A percentile compares a stretch with the other conserved stretches of the same genome.
These are phyloP conservation scores for Cladophialophora carrionii DNA, from an alignment of 2,329 filamentous ascomycete genomes.

Conservation along the genomic window DNA sequence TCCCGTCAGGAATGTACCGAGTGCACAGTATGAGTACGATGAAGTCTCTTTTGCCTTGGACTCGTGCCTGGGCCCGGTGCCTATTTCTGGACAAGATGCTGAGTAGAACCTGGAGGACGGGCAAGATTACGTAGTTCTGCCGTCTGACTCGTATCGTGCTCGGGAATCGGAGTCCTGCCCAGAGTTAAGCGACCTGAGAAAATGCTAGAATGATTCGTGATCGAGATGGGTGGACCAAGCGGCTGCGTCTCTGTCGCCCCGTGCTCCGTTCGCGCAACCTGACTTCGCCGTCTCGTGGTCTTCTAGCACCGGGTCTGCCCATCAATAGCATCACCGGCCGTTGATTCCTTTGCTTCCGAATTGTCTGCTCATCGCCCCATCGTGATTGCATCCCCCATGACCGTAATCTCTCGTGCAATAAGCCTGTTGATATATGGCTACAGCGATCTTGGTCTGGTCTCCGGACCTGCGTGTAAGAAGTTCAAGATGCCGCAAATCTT, in stretches of 20 bases:
- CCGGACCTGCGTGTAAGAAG: neutral
- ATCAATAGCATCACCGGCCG: constrained; percentile 5
- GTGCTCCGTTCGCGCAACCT: constrained; percentile 27
- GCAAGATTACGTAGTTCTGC: neutral
- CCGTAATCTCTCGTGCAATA: constrained; percentile 3
- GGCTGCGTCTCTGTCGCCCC: constrained; percentile 24
- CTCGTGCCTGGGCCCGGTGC: neutral
- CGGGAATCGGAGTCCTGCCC: constrained; percentile 5
- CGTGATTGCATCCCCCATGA: neutral
- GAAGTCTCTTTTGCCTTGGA: neutral
- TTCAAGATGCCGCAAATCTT: constrained; percentile 17
- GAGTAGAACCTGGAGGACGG: constrained; percentile 10
- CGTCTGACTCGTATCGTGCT: neutral
- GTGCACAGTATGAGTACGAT: neutral
- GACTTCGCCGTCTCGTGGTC: constrained; percentile 4
- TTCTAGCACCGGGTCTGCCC: neutral
- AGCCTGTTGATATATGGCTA: constrained; percentile 8
- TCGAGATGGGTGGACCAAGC: constrained; percentile 24
- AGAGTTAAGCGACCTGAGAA: constrained; percentile 9
- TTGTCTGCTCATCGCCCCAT: neutral
- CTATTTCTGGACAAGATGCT: constrained; percentile 14
- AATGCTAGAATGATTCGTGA: neutral
- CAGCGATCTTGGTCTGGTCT: neutral
- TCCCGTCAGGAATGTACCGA: neutral
- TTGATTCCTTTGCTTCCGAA: constrained; percentile 5